A percentile compares a stretch with the other conserved stretches of the same genome.
These are phyloP conservation scores for Oropetium thomaeum DNA, from an alignment of 176 grass and related monocot species.

Conservation along the genomic window DNA sequence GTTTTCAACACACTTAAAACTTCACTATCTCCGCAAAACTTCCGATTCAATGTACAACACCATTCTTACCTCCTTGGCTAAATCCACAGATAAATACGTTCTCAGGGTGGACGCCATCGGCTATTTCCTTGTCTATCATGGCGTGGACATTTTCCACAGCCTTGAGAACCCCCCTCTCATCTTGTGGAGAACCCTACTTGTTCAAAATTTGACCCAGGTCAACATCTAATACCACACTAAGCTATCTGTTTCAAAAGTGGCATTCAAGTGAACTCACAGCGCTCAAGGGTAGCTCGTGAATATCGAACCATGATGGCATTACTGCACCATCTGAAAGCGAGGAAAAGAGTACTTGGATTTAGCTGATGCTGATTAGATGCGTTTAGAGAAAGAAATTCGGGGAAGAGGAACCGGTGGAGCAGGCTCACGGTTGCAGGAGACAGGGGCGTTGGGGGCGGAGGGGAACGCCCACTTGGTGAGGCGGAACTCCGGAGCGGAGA, in stretches of 20 bases:
- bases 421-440: slow-evolving; percentile 73
- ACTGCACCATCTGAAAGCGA: slow-evolving; percentile 55
- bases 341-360: neutral
- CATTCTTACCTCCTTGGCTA: slow-evolving; percentile 63
- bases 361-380: neutral
- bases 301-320: slow-evolving; percentile 93
- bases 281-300: slow-evolving; percentile 74
- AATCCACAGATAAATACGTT: slow-evolving; percentile 92
- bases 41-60: neutral
- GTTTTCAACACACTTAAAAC: neutral
- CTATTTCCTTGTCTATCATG: slow-evolving; percentile 81
- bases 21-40: neutral
- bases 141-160: slow-evolving; percentile 82
- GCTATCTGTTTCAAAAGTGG: neutral
- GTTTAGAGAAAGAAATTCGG: neutral
- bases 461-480: slow-evolving; percentile 74
- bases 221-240: neutral
- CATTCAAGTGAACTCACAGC: slow-evolving; percentile 46
- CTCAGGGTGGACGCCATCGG: slow-evolving; percentile 61
- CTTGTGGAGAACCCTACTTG: slow-evolving; percentile 67
- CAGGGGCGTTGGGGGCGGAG: slow-evolving; percentile 60
- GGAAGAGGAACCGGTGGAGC: neutral
- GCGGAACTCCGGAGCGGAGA: slow-evolving; percentile 71
- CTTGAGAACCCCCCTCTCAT: slow-evolving; percentile 68
- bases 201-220: neutral